A percentile compares a stretch with the other conserved stretches of the same genome.
These are phyloP conservation scores for Purpureocillium lavendulum DNA, from an alignment of 2,329 filamentous ascomycete genomes.

Conservation along the genomic window DNA sequence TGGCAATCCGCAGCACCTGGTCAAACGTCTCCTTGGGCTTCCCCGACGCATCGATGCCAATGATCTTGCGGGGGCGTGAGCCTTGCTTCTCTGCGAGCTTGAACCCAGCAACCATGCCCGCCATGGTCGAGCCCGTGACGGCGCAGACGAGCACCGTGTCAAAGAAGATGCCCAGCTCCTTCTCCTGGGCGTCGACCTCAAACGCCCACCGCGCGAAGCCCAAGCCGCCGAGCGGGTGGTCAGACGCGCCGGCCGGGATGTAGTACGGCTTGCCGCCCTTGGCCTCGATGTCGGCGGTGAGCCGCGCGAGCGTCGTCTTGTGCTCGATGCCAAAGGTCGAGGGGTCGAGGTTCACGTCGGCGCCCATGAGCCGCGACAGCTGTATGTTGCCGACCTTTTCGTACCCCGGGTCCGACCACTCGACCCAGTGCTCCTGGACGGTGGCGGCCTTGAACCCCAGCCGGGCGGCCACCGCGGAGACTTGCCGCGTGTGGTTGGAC, in stretches of 20 bases:
- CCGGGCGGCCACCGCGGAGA: conserved; percentile 52
- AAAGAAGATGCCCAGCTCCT: conserved; percentile 53
- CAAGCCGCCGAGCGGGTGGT: conserved; percentile 61
- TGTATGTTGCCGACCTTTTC: conserved; percentile 64
- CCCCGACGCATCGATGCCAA: conserved; percentile 52
- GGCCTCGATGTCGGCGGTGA: conserved; percentile 43
- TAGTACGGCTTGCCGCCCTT: conserved; percentile 58
- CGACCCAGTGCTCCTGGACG: conserved; percentile 61
- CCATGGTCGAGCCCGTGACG: conserved; percentile 63
- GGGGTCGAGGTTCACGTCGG: conserved; percentile 51
- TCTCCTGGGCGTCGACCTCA: conserved; percentile 58
- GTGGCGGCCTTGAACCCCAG: conserved; percentile 45
- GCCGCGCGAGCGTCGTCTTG: conserved; percentile 47
- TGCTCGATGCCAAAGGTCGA: conserved; percentile 61
- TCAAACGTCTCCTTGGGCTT: conserved; percentile 47
- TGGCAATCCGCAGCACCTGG: conserved; percentile 60
- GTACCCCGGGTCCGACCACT: conserved; percentile 51
- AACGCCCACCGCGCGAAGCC: conserved; percentile 66
- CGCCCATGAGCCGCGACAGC: conserved; percentile 59
- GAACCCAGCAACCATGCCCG: conserved; percentile 65
- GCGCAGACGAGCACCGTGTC: conserved; percentile 61
- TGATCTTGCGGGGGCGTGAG: conserved; percentile 40
- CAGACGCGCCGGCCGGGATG: conserved; percentile 63
- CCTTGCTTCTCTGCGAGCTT: conserved; percentile 48
- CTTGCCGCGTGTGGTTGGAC: conserved; percentile 62